These are phyloP conservation scores for Wilcoxina mikolae DNA, from an alignment of 495 filamentous ascomycete species.

Conservation along the genomic window DNA sequence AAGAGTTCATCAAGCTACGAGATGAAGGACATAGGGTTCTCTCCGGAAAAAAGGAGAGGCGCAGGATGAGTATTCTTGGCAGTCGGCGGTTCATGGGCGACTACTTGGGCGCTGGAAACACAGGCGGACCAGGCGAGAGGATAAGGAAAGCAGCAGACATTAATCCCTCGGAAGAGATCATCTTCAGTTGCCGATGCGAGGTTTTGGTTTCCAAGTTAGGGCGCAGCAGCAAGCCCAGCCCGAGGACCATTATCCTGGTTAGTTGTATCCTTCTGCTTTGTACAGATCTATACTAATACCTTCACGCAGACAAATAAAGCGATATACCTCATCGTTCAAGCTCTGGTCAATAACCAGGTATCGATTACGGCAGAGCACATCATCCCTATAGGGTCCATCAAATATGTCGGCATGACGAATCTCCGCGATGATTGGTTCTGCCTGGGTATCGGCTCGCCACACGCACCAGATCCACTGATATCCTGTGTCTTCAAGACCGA, in stretches of 20 bases:
- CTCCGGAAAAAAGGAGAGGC: conserved; percentile 71
- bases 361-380: conserved; percentile 66
- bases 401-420: conserved; percentile 62
- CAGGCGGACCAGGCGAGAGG: conserved; percentile 64
- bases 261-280: conserved; percentile 22
- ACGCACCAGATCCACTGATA: conserved; percentile 81
- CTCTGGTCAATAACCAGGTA: conserved; percentile 65
- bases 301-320: conserved; percentile 56
- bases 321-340: conserved; percentile 76
- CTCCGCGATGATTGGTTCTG: conserved; percentile 94
- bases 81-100: conserved; percentile 88
- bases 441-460: conserved; percentile 66
- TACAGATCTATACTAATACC: not conserved
- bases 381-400: conserved; percentile 72
- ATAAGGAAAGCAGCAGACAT: conserved; percentile 55
- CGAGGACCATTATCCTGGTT: conserved; percentile 67
- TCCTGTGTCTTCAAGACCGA: conserved; percentile 95
- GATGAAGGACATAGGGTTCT: conserved; percentile 82
- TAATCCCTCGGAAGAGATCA: conserved; percentile 48
- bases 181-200: conserved; percentile 87
- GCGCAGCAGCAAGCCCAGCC: conserved; percentile 80
- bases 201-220: conserved; percentile 85
- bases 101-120: conserved; percentile 76
- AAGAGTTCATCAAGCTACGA: conserved; percentile 71
- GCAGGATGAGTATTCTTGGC: conserved; percentile 78